A percentile compares a stretch with the other conserved stretches of the same genome.
phyloP scores from a whole-genome alignment of 129 eudicot genomes.

The Deinandra increscens region DNA sequence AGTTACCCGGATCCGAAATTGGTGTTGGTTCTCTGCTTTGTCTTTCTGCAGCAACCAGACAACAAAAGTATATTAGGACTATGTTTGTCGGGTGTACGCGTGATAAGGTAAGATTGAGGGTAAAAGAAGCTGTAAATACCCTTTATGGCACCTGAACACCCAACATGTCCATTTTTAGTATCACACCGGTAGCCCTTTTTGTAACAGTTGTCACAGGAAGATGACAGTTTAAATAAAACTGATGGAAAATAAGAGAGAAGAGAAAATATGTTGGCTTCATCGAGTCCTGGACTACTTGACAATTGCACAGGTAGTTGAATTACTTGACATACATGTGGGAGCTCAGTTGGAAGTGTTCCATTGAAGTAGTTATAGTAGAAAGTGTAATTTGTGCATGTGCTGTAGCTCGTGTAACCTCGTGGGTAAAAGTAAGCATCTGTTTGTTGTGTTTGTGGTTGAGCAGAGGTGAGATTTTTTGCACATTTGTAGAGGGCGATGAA shows the following conservation, averaged over 20 bases:
- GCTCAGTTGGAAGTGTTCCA: no score
- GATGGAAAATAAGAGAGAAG: neutral
- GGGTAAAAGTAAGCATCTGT: neutral
- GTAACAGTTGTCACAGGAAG: slow-evolving; percentile 13
- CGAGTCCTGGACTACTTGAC: no score
- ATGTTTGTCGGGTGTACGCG: no score
- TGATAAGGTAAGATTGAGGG: no score
- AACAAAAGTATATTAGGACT: no score
- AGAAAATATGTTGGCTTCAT: slow-evolving; percentile 8
- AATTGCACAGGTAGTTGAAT: no score
- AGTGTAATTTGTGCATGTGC: neutral
- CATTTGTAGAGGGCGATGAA: slow-evolving; percentile 38
- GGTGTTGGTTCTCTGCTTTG: neutral
- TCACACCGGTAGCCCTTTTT: slow-evolving; percentile 18
- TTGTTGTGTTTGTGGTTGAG: no score
- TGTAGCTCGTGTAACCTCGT: neutral
- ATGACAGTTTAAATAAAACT: slow-evolving; percentile 17
- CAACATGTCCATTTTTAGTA: neutral
- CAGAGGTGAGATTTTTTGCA: neutral
- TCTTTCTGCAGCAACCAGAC: neutral
- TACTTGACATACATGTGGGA: slow-evolving; percentile 8
- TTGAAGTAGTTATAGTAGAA: slow-evolving; percentile 3
- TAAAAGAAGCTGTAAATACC: neutral
- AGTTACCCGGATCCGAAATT: neutral
- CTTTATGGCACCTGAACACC: neutral